Evolutionary conservation across 192 early-diverging fungal genomes (phyloP).

Genomic region (Chytriomyces sp.): DNA sequence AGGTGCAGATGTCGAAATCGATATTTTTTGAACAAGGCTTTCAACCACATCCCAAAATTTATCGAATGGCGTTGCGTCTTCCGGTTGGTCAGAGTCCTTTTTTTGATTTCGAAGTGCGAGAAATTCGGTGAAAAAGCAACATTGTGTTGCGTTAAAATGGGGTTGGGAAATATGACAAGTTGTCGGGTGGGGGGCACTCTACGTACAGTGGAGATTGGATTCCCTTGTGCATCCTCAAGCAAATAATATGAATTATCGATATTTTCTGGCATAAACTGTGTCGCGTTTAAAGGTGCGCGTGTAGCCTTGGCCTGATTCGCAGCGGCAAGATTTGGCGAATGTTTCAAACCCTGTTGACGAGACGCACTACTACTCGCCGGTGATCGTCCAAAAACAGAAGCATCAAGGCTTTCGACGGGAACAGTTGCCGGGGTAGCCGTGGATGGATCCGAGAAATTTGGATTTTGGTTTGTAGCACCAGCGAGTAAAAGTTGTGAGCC

Average conservation of each 20-base stretch:
- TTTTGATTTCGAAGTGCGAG: constrained; percentile 8
- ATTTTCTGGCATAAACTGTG: constrained; percentile 8
- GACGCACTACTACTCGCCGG: no score
- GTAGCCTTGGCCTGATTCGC: no score
- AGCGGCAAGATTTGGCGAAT: no score
- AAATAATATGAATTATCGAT: constrained; percentile 35
- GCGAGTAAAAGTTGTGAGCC: constrained; percentile 31
- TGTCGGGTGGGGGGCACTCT: no score
- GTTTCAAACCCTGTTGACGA: no score
- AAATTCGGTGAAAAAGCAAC: no score
- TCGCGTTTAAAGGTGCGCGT: no score
- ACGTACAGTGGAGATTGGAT: constrained; percentile 6
- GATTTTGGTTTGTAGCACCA: no score
- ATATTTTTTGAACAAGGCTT: constrained; percentile 72
- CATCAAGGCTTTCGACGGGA: constrained; percentile 45
- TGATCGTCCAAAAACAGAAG: constrained; percentile 8
- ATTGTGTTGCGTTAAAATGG: no score
- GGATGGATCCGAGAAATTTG: no score
- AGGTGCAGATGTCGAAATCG: constrained; percentile 44
- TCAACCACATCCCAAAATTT: constrained; percentile 82
- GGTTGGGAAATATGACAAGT: no score
- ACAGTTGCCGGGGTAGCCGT: constrained; percentile 38
- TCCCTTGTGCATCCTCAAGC: constrained; percentile 20
- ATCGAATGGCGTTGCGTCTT: constrained; percentile 76
- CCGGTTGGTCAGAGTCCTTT: constrained; percentile 45